Base-by-base conservation (phyloP, 164 flowering plant species). In the Euptelea pleiosperma region DNA sequence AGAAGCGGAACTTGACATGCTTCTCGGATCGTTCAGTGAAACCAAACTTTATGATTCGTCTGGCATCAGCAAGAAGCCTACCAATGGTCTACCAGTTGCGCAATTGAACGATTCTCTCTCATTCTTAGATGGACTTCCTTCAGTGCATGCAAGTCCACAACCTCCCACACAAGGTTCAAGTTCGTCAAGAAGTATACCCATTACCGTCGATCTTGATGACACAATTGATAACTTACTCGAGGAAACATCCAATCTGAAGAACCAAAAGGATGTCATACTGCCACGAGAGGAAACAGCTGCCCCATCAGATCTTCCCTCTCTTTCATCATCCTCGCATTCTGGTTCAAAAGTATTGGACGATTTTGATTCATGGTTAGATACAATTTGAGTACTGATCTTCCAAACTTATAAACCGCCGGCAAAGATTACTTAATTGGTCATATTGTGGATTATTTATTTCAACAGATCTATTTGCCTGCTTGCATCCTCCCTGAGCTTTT, bases 301-400 rank as follows among this genome's bases (percentile, higher is more conserved):
- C 12, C 14, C 65, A 6, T 12, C 5, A 25, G 64, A 31, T 31
- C 21, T 21, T 2, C 59, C 70, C 22, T 45, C 70, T 47, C 14
- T 10, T 22, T 36, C 47, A 15, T 18, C 64, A 14, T 28, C 72
- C 8, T 44, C 58, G 21, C 33, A 43, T 45, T 42, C 77, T 6
- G 76, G 69, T 44, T 52, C 81, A 2, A 72, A 80, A 44, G 55
- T 63, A 11, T 57, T 74, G 68, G 80, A 81, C 52, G 90, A 85
- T 64, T 85, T 85, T 64, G 88, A 82, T 64, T 80, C 96, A n/a
- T 85, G 87, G 96, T 65, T 88, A 8, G 88, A 85, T 63, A 73
- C 82, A 33, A 59, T 81, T n/a, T 75, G 73, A 73, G 33, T 14
- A 29, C 57, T 37, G 31, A n/a, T n/a, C n/a, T n/a, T n/a, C n/a